phyloP scores from a whole-genome alignment of 2,329 filamentous ascomycete genomes.

The Alternaria sp. region DNA sequence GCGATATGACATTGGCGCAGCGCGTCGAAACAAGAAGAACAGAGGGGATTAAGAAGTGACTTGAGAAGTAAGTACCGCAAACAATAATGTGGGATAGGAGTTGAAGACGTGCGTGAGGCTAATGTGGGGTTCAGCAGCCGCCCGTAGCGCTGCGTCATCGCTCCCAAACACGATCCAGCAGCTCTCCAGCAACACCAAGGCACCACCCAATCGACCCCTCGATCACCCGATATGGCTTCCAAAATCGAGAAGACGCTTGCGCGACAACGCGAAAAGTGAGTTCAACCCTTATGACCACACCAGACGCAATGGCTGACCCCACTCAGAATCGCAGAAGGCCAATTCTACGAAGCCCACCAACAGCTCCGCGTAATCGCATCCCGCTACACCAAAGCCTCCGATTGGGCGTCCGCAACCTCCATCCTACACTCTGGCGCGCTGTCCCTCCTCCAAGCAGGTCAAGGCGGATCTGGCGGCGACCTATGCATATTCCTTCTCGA shows the following conservation, averaged over 20 bases:
- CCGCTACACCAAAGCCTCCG: constrained; percentile 86
- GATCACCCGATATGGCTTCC: constrained; percentile 34
- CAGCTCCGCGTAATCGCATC: constrained; percentile 95
- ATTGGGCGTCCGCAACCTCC: constrained; percentile 85
- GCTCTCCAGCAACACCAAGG: constrained; percentile 1
- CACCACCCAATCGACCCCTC: background rate
- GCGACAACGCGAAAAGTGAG: constrained; percentile 77
- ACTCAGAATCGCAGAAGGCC: constrained; percentile 80
- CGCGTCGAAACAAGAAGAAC: background rate
- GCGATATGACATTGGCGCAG: background rate
- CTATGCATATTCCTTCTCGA: constrained; percentile 86
- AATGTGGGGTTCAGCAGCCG: constrained; percentile 15
- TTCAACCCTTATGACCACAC: background rate
- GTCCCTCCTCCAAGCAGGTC: constrained; percentile 86
- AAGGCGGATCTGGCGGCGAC: constrained; percentile 91
- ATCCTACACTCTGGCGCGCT: constrained; percentile 84
- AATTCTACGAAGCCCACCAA: constrained; percentile 98
- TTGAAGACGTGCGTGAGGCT: background rate
- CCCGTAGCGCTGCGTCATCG: constrained; percentile 28
- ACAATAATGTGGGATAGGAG: background rate
- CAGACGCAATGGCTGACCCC: constrained; percentile 18
- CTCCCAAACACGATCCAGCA: constrained; percentile 3
- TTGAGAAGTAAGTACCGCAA: background rate
- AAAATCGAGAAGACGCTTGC: constrained; percentile 76
- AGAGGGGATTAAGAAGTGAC: background rate